These are phyloP conservation scores for Zostera marina DNA, from an alignment of 116 monocot genomes.

Conservation along the genomic window DNA sequence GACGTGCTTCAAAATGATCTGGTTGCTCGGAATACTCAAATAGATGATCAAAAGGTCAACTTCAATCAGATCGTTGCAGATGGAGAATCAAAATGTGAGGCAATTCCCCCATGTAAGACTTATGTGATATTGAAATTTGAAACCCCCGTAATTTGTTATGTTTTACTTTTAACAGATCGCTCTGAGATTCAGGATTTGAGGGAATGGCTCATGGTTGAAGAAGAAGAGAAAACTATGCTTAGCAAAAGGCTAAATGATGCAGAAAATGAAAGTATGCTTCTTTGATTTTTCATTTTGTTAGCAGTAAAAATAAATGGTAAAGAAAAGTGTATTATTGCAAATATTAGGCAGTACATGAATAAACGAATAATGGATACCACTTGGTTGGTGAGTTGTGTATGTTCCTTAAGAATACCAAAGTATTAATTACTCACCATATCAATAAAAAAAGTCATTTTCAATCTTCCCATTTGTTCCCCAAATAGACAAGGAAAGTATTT, in stretches of 20 bases:
- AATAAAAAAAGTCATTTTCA: too few species aligned
- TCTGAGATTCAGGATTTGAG: slow-evolving; percentile 54
- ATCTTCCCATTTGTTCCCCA: too few species aligned
- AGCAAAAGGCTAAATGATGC: slow-evolving; percentile 37
- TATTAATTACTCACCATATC: too few species aligned
- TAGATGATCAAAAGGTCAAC: slow-evolving; percentile 17
- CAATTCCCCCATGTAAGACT: background rate
- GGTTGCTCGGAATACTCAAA: slow-evolving; percentile 21
- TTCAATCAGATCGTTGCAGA: slow-evolving; percentile 27
- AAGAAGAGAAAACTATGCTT: slow-evolving; percentile 54
- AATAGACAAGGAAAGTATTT: too few species aligned
- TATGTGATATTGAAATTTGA: background rate
- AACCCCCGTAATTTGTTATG: background rate
- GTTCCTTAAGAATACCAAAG: too few species aligned
- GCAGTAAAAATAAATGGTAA: too few species aligned
- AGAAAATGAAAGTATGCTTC: slow-evolving; percentile 43
- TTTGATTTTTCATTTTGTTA: too few species aligned
- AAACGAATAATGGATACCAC: too few species aligned
- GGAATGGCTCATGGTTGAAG: slow-evolving; percentile 45
- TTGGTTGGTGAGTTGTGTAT: too few species aligned
- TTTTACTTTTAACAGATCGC: slow-evolving; percentile 23
- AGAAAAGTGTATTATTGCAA: too few species aligned
- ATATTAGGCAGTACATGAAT: too few species aligned
- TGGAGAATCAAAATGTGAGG: slow-evolving; percentile 26
- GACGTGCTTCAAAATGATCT: slow-evolving; percentile 36